phyloP scores from a whole-genome alignment of 208 protist genomes.

The Lotmaria passim region DNA sequence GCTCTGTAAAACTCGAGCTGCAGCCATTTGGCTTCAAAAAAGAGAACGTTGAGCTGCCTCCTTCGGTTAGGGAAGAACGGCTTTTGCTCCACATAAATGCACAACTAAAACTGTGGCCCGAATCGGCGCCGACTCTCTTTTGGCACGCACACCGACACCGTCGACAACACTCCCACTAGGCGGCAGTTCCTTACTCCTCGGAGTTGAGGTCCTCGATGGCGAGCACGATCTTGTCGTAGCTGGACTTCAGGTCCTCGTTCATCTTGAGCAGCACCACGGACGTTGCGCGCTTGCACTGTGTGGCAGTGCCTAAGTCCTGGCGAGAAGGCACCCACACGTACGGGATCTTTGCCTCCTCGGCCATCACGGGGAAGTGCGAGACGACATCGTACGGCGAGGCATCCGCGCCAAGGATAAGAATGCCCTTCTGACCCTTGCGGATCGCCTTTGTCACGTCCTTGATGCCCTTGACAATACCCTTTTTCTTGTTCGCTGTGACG shows the following conservation, averaged over 20 bases:
- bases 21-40: too few relatives aligned
- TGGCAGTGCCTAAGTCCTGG: conserved; percentile 91
- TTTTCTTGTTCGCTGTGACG: conserved; percentile 90
- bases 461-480: conserved; percentile 91
- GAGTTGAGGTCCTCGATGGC: conserved; percentile 90
- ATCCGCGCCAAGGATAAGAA: conserved; percentile 92
- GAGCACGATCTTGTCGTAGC: conserved; percentile 89
- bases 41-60: too few relatives aligned
- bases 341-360: conserved; percentile 92
- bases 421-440: conserved; percentile 91
- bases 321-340: conserved; percentile 94
- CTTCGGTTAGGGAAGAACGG: too few relatives aligned
- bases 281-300: conserved; percentile 94
- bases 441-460: conserved; percentile 95
- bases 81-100: too few relatives aligned
- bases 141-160: background rate
- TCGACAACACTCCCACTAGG: too few relatives aligned
- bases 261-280: conserved; percentile 93
- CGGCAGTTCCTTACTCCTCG: conserved; percentile 49
- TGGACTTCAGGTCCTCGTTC: conserved; percentile 74
- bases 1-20: too few relatives aligned
- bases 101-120: too few relatives aligned
- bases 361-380: conserved; percentile 93
- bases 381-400: conserved; percentile 94
- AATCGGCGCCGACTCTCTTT: too few relatives aligned